Base-by-base conservation (phyloP, 2,329 filamentous ascomycete genomes). In the Ophioceras dolichostomum region DNA sequence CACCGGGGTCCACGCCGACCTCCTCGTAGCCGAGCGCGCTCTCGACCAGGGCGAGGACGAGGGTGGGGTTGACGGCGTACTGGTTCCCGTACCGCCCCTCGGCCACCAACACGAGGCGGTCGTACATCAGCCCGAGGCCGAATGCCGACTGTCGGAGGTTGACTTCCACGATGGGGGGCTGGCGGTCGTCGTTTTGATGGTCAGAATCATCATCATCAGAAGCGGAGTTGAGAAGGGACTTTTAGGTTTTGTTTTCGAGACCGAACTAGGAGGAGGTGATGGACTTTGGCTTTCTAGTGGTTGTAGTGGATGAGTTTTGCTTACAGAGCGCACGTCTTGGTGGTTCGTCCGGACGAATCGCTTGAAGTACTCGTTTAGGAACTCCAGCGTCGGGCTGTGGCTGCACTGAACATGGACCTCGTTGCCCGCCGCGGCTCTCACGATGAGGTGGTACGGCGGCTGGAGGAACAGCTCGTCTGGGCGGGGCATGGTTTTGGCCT, bases 401-500 rank as follows among this genome's bases (percentile, higher is more conserved):
- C 64, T 70, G 36, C 61, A 57, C 34, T 68, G 58, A 10, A 72
- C 49, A 34, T 62, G 58, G 9, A 70, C 53, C 17, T 45, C 47
- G 8, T 45, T 42, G 5, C 42, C 45, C 14, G 51, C 49, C 10
- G 46, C 43, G 9, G 53, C 49, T 16, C 52, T 45, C 4, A 71
- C 51, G 12, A 58, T 54, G 5, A 72, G 51, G 37, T 68, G 57
- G 43, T 71, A 71, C 0, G 68, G 68, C 2, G 67, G 62, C 22
- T 53, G 58, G 8, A 57, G 51, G 12, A 68, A 54, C 9, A 72
- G 52, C n/a, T 67, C 57, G 34, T 68, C 64, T 1, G 68, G 68
- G 2, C 64, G 55, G 4, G 62, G 58, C 10, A 72, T 47, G 0
- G 54, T 54, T 4, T 50, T 55, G 2, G 59, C 47, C 19, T 58